Conservation (phyloP, 805 yeast genomes). For the Pichia membranifaciens region DNA sequence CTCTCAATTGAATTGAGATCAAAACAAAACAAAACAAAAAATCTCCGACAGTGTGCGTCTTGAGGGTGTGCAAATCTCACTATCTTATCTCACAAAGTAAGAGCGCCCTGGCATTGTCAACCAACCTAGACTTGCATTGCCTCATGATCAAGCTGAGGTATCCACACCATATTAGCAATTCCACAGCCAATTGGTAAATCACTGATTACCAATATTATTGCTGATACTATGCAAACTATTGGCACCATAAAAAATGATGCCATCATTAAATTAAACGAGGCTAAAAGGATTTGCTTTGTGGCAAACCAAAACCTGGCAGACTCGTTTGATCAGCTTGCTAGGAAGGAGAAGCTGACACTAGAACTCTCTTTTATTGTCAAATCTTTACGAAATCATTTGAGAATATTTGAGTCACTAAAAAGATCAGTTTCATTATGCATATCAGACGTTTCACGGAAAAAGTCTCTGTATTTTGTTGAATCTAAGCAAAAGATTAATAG, state of each 20-base stretch:
- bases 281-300: conserved; percentile 45
- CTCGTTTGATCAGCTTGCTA: conserved; percentile 33
- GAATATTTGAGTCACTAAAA: conserved; percentile 32
- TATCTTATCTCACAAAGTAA: too few relatives aligned
- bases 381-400: conserved; percentile 43
- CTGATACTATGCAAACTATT: conserved; percentile 3
- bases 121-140: too few relatives aligned
- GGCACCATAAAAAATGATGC: conserved; percentile 32
- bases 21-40: too few relatives aligned
- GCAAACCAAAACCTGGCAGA: conserved; percentile 39
- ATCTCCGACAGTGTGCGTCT: too few relatives aligned
- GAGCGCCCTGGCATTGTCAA: too few relatives aligned
- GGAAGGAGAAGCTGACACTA: conserved; percentile 38
- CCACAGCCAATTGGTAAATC: too few relatives aligned
- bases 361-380: conserved; percentile 39
- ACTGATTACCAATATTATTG: too few relatives aligned
- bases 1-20: too few relatives aligned
- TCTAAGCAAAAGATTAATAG: conserved; percentile 28
- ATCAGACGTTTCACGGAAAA: conserved; percentile 21
- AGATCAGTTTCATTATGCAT: conserved; percentile 27
- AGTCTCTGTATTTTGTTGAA: conserved; percentile 18
- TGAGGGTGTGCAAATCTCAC: too few relatives aligned
- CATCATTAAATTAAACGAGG: conserved; percentile 40
- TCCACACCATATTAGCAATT: too few relatives aligned
- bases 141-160: too few relatives aligned